Percentiles rank a stretch among this genome's conserved stretches.
These are phyloP conservation scores for Orobanche coerulescens DNA, from an alignment of 257 asterid species.

Conservation along the genomic window DNA sequence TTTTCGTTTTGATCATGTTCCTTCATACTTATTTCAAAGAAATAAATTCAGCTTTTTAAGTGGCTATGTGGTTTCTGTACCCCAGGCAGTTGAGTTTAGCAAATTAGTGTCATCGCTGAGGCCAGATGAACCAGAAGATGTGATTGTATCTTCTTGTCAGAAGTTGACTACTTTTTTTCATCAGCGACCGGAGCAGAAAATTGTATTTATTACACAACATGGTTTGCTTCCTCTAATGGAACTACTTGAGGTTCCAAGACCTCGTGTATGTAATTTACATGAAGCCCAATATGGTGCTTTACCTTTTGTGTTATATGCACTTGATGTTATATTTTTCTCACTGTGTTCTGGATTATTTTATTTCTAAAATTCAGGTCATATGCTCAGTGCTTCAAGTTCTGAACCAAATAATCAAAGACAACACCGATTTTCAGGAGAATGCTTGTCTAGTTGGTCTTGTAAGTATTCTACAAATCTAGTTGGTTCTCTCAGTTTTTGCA, in stretches of 20 bases:
- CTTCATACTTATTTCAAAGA: constrained; percentile 1
- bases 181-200: constrained; percentile 88
- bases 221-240: constrained; percentile 95
- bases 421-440: constrained; percentile 86
- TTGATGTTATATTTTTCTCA: neutral
- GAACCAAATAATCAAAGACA: constrained; percentile 83
- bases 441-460: constrained; percentile 98
- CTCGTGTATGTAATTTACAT: constrained; percentile 54
- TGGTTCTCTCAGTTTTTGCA: constrained; percentile 1
- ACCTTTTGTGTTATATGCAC: constrained; percentile 17
- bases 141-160: constrained; percentile 84
- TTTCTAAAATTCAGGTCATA: constrained; percentile 43
- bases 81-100: constrained; percentile 90
- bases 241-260: constrained; percentile 82
- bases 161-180: constrained; percentile 73
- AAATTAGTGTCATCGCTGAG: constrained; percentile 77
- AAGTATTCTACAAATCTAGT: constrained; percentile 35
- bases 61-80: constrained; percentile 20
- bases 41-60: constrained; percentile 1
- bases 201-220: constrained; percentile 84
- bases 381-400: constrained; percentile 91
- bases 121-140: constrained; percentile 94
- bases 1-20: constrained; percentile 7
- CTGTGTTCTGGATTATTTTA: constrained; percentile 11
- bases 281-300: constrained; percentile 20